These are phyloP conservation scores for Volutella citrinella DNA, from an alignment of 2,329 filamentous ascomycete genomes.

Conservation along the genomic window DNA sequence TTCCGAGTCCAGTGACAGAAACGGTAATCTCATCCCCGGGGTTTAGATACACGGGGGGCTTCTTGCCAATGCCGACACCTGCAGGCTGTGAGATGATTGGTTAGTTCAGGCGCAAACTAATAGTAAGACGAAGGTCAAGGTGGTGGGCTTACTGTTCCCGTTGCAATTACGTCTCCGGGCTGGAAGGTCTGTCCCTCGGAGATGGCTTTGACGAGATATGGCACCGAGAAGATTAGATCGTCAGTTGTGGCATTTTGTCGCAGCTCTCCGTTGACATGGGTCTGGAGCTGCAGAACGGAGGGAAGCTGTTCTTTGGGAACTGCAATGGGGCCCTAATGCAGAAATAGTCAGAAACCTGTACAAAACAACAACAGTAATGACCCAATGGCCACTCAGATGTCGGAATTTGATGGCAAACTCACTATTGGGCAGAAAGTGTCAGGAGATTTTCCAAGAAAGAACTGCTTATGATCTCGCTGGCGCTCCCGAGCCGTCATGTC, in stretches of 20 bases:
- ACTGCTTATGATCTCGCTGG: constrained; percentile 57
- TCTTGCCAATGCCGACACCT: constrained; percentile 46
- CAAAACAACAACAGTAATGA: too few relatives aligned
- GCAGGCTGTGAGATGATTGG: too few relatives aligned
- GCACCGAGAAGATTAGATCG: constrained; percentile 45
- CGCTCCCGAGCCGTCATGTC: constrained; percentile 49
- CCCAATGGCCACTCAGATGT: too few relatives aligned
- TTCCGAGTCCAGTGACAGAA: constrained; percentile 20
- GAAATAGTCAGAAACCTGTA: too few relatives aligned
- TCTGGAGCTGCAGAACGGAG: constrained; percentile 37
- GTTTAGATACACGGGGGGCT: constrained; percentile 35
- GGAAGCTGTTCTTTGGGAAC: constrained; percentile 45
- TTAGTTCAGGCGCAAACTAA: too few relatives aligned
- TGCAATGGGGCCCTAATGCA: constrained; percentile 52
- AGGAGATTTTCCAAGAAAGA: constrained; percentile 54
- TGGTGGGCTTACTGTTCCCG: constrained; percentile 31
- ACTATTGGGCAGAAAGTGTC: constrained; percentile 57
- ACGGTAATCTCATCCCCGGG: constrained; percentile 40
- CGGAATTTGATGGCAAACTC: too few relatives aligned
- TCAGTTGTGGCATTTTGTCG: constrained; percentile 42
- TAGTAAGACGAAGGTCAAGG: background rate
- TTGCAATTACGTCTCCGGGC: constrained; percentile 44
- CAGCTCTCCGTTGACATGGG: constrained; percentile 44
- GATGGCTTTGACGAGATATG: constrained; percentile 38
- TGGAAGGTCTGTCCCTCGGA: constrained; percentile 42